phyloP scores from a whole-genome alignment of 352 stramenopile species.

The Phytophthora constricta region DNA sequence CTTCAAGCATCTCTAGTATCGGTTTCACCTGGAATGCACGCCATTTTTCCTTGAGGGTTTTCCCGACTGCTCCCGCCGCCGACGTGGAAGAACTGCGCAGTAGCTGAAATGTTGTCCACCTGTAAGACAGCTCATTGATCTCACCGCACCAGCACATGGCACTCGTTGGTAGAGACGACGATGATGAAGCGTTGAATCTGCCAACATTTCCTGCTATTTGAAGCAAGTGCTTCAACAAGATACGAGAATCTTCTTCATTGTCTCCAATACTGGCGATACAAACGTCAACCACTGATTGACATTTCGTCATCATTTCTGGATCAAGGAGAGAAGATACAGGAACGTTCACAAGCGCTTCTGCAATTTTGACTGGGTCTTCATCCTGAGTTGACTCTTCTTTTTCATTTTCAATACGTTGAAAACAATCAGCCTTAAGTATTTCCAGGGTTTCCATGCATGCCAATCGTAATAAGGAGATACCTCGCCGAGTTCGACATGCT shows the following conservation, averaged over 20 bases:
- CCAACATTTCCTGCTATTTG: constrained; percentile 17
- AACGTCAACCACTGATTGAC: constrained; percentile 14
- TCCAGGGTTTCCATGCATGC: neutral
- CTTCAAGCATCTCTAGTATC: constrained; percentile 45
- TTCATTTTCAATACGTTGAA: constrained; percentile 11
- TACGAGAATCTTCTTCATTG: constrained; percentile 28
- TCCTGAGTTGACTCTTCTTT: neutral
- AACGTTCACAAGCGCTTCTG: constrained; percentile 16
- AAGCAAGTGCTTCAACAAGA: constrained; percentile 25
- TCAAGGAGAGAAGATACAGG: constrained; percentile 13
- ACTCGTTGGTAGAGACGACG: constrained; percentile 5
- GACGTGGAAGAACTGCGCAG: constrained; percentile 33
- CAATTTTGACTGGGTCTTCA: constrained; percentile 15
- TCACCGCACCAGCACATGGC: constrained; percentile 39
- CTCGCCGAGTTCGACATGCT: constrained; percentile 13
- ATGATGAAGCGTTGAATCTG: constrained; percentile 20
- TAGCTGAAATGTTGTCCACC: constrained; percentile 79
- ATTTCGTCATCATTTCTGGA: constrained; percentile 5
- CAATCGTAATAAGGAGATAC: constrained; percentile 15
- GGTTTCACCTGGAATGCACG: constrained; percentile 40
- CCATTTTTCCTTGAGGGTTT: constrained; percentile 38
- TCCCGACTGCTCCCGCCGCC: constrained; percentile 2
- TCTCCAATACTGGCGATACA: constrained; percentile 31
- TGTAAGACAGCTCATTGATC: constrained; percentile 51
- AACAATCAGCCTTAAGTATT: constrained; percentile 2